Evolutionary conservation across 768 basidiomycete species (phyloP).

Genomic region (Omphalotus guepiniiformis): DNA sequence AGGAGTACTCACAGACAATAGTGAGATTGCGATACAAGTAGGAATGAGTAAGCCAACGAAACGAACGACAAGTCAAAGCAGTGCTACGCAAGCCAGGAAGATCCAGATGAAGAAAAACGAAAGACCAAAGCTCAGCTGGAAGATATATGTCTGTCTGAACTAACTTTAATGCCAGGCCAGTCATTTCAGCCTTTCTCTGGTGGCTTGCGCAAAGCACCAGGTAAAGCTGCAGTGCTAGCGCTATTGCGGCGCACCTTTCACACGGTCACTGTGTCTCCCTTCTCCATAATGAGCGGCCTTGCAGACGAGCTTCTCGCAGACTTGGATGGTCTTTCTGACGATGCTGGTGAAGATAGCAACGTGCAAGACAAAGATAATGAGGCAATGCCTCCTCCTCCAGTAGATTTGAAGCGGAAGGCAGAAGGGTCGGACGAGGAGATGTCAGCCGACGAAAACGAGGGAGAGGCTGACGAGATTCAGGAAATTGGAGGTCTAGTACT

Average conservation of each 20-base stretch:
- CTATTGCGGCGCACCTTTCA: too few species aligned
- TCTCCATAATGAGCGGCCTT: constrained; percentile 61
- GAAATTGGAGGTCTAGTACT: constrained; percentile 60
- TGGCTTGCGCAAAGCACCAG: too few species aligned
- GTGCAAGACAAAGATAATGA: constrained; percentile 33
- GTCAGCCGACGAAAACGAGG: constrained; percentile 43
- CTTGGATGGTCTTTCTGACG: constrained; percentile 81
- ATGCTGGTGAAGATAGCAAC: constrained; percentile 46
- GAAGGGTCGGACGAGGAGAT: constrained; percentile 50
- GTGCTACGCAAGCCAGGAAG: neutral
- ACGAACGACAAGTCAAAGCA: constrained; percentile 8
- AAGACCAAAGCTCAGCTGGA: constrained; percentile 3
- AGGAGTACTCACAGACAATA: constrained; percentile 7
- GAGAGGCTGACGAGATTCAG: constrained; percentile 38
- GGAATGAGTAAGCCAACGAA: constrained; percentile 5
- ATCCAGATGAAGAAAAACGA: constrained; percentile 3
- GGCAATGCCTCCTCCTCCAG: constrained; percentile 10
- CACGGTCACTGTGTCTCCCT: too few species aligned
- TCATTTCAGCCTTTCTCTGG: too few species aligned
- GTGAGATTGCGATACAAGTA: constrained; percentile 5
- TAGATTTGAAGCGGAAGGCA: constrained; percentile 62
- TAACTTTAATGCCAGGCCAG: too few species aligned
- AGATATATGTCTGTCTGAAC: constrained; percentile 3
- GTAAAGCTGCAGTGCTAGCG: too few species aligned
- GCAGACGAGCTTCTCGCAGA: constrained; percentile 93